Percentiles rank a stretch among this genome's conserved stretches.
These are phyloP conservation scores for Acanthamoeba lenticulata DNA, from an alignment of 208 protist species.

Conservation along the genomic window DNA sequence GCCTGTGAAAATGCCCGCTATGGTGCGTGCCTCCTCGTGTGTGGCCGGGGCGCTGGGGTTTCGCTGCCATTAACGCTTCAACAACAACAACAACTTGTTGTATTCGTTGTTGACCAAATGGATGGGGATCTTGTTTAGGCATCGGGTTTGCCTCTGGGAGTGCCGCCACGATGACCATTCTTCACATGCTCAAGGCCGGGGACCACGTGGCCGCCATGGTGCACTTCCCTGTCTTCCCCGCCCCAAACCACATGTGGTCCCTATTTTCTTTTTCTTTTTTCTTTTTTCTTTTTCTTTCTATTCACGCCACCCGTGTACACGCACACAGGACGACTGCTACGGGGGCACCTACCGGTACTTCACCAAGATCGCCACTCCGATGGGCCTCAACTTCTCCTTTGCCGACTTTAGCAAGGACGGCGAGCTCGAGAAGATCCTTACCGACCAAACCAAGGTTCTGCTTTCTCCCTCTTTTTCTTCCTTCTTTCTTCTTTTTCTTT, in stretches of 20 bases:
- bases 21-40: constrained; percentile 63
- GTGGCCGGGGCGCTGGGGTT: background rate
- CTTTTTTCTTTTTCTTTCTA: too few relatives aligned
- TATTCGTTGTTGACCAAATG: background rate
- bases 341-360: constrained; percentile 94
- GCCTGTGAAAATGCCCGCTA: constrained; percentile 92
- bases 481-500: background rate
- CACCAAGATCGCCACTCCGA: constrained; percentile 85
- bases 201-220: constrained; percentile 68
- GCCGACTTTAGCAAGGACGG: constrained; percentile 90
- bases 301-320: constrained; percentile 77
- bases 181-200: constrained; percentile 89
- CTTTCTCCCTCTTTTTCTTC: constrained; percentile 37
- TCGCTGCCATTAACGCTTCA: background rate
- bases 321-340: constrained; percentile 93
- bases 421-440: constrained; percentile 79
- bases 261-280: too few relatives aligned
- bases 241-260: too few relatives aligned
- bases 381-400: constrained; percentile 90
- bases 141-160: constrained; percentile 91
- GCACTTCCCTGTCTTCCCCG: too few relatives aligned
- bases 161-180: constrained; percentile 92
- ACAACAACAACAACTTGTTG: too few relatives aligned
- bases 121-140: background rate
- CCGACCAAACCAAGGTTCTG: constrained; percentile 76